phyloP scores from a whole-genome alignment of 1,139 yeast genomes.

The Nadsonia commutata region DNA sequence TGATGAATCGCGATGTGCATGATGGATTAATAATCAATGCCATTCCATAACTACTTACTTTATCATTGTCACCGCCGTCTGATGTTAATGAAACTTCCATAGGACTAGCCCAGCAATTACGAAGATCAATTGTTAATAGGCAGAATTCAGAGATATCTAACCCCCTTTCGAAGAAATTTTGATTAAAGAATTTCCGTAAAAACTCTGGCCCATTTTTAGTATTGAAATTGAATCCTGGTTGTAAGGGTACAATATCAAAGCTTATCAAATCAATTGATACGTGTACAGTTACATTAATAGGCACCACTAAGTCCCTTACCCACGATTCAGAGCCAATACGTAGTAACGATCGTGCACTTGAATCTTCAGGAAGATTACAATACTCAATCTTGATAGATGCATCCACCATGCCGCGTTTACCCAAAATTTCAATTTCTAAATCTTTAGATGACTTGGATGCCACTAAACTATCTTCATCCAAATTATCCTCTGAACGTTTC shows the following conservation, averaged over 20 bases:
- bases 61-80: slow-evolving; percentile 20
- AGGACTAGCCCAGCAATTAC: slow-evolving; percentile 45
- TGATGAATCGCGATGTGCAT: slow-evolving; percentile 43
- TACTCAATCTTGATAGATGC: slow-evolving; percentile 57
- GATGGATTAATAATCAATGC: slow-evolving; percentile 29
- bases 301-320: slow-evolving; percentile 44
- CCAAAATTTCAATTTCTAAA: slow-evolving; percentile 47
- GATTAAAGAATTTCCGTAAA: slow-evolving; percentile 3
- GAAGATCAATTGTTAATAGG: slow-evolving; percentile 48
- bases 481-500: slow-evolving; percentile 10
- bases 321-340: slow-evolving; percentile 18
- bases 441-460: slow-evolving; percentile 10
- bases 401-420: slow-evolving; percentile 59
- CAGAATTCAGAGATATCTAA: slow-evolving; percentile 38
- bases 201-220: neutral
- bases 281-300: slow-evolving; percentile 52
- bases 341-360: slow-evolving; percentile 3
- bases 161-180: slow-evolving; percentile 8
- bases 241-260: slow-evolving; percentile 48
- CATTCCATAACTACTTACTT: slow-evolving; percentile 14
- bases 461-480: slow-evolving; percentile 11
- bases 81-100: slow-evolving; percentile 24
- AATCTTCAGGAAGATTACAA: slow-evolving; percentile 23
- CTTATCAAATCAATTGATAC: slow-evolving; percentile 63
- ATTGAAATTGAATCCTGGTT: slow-evolving; percentile 8